phyloP scores from a whole-genome alignment of 2,329 filamentous ascomycete species.

The Botryosphaeria dothidea region DNA sequence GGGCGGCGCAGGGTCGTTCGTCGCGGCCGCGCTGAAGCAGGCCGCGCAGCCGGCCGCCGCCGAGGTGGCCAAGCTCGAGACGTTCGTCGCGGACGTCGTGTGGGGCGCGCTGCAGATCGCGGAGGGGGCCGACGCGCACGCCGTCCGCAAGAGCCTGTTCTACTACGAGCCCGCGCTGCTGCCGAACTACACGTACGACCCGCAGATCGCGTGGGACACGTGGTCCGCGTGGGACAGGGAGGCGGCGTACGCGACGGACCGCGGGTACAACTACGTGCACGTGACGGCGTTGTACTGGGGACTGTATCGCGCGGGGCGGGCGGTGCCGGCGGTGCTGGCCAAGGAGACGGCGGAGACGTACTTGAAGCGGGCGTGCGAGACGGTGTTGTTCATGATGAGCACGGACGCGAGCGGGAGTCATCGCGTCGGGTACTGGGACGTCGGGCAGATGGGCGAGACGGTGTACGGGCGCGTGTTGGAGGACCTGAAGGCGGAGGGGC shows the following conservation, averaged over 20 bases:
- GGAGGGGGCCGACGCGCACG: slow-evolving; percentile 38
- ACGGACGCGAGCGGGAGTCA: slow-evolving; percentile 30
- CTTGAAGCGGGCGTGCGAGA: slow-evolving; percentile 55
- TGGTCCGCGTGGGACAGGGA: slow-evolving; percentile 56
- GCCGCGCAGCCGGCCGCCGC: slow-evolving; percentile 49
- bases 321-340: slow-evolving; percentile 48
- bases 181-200: slow-evolving; percentile 46
- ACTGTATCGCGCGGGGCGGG: slow-evolving; percentile 56
- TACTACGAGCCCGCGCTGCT: slow-evolving; percentile 54
- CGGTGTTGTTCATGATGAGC: slow-evolving; percentile 41
- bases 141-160: slow-evolving; percentile 58
- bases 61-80: slow-evolving; percentile 56
- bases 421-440: slow-evolving; percentile 41
- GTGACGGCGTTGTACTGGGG: slow-evolving; percentile 59
- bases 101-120: slow-evolving; percentile 51
- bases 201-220: slow-evolving; percentile 48
- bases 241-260: slow-evolving; percentile 47
- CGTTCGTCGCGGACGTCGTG: slow-evolving; percentile 54
- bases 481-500: slow-evolving; percentile 53
- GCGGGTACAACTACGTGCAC: slow-evolving; percentile 63
- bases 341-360: slow-evolving; percentile 56
- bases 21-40: slow-evolving; percentile 59
- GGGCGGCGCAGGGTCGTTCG: slow-evolving; percentile 57
- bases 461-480: slow-evolving; percentile 56
- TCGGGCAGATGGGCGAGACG: slow-evolving; percentile 62